Evolutionary conservation across 352 stramenopile genomes (phyloP), one percentile per base, ranked within the genome.

Genomic region (Phytophthora citrophthora): DNA sequence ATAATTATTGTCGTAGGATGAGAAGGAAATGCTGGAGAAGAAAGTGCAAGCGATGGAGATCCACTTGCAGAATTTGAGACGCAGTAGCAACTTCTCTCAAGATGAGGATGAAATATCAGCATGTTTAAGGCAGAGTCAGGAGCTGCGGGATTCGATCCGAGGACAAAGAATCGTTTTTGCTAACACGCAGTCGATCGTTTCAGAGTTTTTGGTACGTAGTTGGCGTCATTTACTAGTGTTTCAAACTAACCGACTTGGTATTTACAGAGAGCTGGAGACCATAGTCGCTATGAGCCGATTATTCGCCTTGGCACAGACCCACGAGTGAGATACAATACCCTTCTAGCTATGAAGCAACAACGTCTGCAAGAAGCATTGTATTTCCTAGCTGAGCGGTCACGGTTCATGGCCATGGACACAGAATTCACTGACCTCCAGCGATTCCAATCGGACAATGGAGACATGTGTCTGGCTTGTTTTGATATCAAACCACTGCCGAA

Each of bases 401-500:
- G 61, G 16, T 74, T 64, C 29, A 66, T 86, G 54, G 68, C 69
- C 9, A 64, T 72, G 34, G 50, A 78, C 13, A 71, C 46, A 16
- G 52, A 79, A 11, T 81, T 83, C 26, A 62, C 68, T 5, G 74
- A 81, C 18, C 54, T 68, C 13, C 76, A 83, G 51, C 68, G 74
- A 11, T 77, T 81, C 36, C 70, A 81, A 51, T 68, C 52, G 26
- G 62, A 56, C 18, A 69, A 77, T 31, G 64, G 64, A 34, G 75
- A 80, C 46, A 65, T 73, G 26, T 74, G 54, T 56, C 45, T 73
- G 34, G 43, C 61, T 20, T 70, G 70, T 10, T 88, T 85, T 45
- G 78, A 85, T 54, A 70, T 85, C 16, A 83, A 75, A 15, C 76
- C 78, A 10, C 68, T 88, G 26, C 59, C 52, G 4, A 68, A 64